Percentiles rank a stretch among this genome's conserved stretches.
These are phyloP conservation scores for Raddia guianensis DNA, from an alignment of 176 grass and related monocot species.

Conservation along the genomic window DNA sequence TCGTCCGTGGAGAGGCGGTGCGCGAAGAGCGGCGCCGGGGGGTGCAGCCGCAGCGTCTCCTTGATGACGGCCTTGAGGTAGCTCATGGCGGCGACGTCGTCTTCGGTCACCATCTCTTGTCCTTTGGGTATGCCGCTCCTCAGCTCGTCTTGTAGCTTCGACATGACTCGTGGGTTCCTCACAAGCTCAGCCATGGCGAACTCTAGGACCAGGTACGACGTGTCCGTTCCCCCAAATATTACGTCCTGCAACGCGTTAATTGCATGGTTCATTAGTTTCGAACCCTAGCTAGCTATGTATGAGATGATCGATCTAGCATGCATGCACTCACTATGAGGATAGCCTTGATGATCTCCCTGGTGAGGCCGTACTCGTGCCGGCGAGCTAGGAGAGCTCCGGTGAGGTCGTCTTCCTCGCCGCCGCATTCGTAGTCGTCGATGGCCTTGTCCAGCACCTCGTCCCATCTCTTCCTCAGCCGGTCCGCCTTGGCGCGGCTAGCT, in stretches of 20 bases:
- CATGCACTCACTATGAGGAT: too few species aligned
- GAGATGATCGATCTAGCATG: too few species aligned
- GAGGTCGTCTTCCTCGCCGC: background rate
- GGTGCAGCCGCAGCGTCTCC: constrained; percentile 47
- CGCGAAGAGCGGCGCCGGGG: constrained; percentile 33
- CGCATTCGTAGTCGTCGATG: constrained; percentile 30
- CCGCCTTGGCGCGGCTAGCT: constrained; percentile 13
- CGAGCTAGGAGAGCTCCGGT: background rate
- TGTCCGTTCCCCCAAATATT: constrained; percentile 50
- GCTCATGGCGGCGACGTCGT: background rate
- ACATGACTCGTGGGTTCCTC: constrained; percentile 18
- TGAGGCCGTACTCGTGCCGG: too few species aligned
- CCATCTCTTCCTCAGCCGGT: constrained; percentile 23
- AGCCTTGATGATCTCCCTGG: too few species aligned
- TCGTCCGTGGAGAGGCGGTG: constrained; percentile 9
- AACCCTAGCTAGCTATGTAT: too few species aligned
- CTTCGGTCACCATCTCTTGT: constrained; percentile 27
- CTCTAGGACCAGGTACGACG: constrained; percentile 38
- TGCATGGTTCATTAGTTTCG: too few species aligned
- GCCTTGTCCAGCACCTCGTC: constrained; percentile 42
- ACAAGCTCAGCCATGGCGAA: constrained; percentile 49
- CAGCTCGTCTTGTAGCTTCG: constrained; percentile 45
- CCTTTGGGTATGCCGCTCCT: background rate
- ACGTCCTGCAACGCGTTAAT: constrained; percentile 51
- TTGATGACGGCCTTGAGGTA: constrained; percentile 22